Conservation (phyloP, 768 basidiomycete species). For the Cytidiella melzeri region DNA sequence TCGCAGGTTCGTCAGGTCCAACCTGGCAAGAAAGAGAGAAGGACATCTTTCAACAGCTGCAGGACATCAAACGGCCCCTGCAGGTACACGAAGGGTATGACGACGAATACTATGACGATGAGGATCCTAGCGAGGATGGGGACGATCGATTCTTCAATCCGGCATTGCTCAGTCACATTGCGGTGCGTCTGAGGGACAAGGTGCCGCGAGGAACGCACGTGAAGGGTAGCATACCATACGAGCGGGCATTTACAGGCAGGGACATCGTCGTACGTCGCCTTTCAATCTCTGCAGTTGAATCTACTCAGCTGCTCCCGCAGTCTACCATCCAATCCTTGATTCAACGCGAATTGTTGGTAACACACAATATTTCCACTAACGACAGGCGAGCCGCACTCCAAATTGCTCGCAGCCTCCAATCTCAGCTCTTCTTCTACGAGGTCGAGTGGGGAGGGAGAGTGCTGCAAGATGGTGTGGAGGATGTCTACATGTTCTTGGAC, state of each 20-base stretch:
- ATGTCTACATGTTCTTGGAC: conserved; percentile 90
- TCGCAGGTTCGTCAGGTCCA: conserved; percentile 14
- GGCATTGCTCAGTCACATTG: conserved; percentile 80
- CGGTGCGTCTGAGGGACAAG: conserved; percentile 83
- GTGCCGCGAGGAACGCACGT: conserved; percentile 83
- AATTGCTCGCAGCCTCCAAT: conserved; percentile 86
- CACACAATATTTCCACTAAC: conserved; percentile 65
- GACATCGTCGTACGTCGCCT: conserved; percentile 75
- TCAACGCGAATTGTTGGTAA: conserved; percentile 73
- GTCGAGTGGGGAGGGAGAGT: conserved; percentile 89
- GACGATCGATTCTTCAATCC: conserved; percentile 85
- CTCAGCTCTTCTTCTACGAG: conserved; percentile 93
- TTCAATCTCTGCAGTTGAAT: background rate
- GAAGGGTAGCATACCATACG: conserved; percentile 91
- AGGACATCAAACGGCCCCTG: conserved; percentile 31
- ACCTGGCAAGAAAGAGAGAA: conserved; percentile 16
- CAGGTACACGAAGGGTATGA: conserved; percentile 41
- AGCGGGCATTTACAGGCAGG: conserved; percentile 87
- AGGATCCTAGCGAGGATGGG: conserved; percentile 41
- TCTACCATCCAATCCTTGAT: conserved; percentile 86
- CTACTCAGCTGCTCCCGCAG: conserved; percentile 32
- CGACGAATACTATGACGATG: conserved; percentile 51
- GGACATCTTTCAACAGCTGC: conserved; percentile 22
- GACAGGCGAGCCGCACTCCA: conserved; percentile 81
- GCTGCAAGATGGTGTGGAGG: conserved; percentile 82